Evolutionary conservation across 2,329 filamentous ascomycete genomes (phyloP), one percentile per base, ranked within the genome.

Genomic region (Diaporthe amygdali): DNA sequence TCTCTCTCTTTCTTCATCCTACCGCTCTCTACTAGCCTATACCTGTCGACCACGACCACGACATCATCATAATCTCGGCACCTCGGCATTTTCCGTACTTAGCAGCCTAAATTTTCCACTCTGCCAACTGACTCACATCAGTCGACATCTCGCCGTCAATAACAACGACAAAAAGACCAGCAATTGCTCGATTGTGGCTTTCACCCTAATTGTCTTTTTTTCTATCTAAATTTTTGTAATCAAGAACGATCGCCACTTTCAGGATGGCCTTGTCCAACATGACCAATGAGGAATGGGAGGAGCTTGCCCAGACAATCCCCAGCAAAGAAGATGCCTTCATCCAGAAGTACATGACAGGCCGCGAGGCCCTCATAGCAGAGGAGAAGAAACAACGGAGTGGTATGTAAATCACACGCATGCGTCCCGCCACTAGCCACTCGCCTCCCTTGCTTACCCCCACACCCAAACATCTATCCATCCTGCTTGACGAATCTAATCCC

Each of bases 331-430:
- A 97, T 76, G 90, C 92, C 0, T 95, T 97, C 80, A 88, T 98
- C 56, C 90, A 94, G 76, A 91, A 96, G 79, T 98, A 97, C 78
- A 84, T 97, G 47, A 82, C 89, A 52, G 94, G 94, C 27, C 90
- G 95, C 64, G 88, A 92, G 76, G 91, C 90, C 32, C 87, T 98
- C 66, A 92, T 97, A 70, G 86, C 87, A 22, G 89, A 97, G 78
- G 96, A 98, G 81, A 92, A 94, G 81, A 93, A 91, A 77, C 89
- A 93, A 77, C 91, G 95, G 71, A 95, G 94, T 80, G 95, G 94
- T 93, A 80, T 73, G 87, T 83, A 44, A 15, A 49, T 3, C 12
- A 52, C n/a, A 39, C 10, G 17, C 20, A 15, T 37, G 20, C 12
- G 15, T 6, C 64, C 76, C 77, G 68, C 64, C 68, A 55, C 69